phyloP scores from a whole-genome alignment of 75 land plant species.

The Sequoiadendron giganteum region DNA sequence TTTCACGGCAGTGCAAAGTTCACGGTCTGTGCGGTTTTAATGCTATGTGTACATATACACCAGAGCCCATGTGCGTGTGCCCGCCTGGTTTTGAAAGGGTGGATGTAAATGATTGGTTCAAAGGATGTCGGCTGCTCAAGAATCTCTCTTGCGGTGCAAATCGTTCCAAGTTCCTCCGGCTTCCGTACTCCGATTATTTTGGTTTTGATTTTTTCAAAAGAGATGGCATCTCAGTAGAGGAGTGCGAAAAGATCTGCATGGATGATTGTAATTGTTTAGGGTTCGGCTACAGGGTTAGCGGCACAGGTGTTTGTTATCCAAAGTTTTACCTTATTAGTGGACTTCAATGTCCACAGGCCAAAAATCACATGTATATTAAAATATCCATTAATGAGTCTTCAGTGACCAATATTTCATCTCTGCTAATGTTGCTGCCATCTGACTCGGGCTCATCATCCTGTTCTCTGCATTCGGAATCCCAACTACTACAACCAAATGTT shows the following conservation, averaged over 20 bases:
- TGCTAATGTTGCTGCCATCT: not conserved
- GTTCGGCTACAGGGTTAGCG: conserved; percentile 21
- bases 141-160: not conserved
- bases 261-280: conserved; percentile 27
- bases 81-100: no score
- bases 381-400: conserved; percentile 1
- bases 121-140: conserved; percentile 40
- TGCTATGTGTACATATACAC: no score
- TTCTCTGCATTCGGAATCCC: not conserved
- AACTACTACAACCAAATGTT: not conserved
- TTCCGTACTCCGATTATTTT: conserved; percentile 34
- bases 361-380: conserved; percentile 25
- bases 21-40: no score
- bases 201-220: conserved; percentile 31
- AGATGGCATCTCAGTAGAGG: not conserved
- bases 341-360: conserved; percentile 7
- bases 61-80: no score
- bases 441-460: not conserved
- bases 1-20: no score
- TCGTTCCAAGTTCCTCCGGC: conserved; percentile 17
- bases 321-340: conserved; percentile 40
- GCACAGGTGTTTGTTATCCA: conserved; percentile 29
- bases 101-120: conserved; percentile 8
- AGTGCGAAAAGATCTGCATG: conserved; percentile 28
- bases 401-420: not conserved